phyloP scores from a whole-genome alignment of 2,329 filamentous ascomycete genomes.

The Xylaria sp. region DNA sequence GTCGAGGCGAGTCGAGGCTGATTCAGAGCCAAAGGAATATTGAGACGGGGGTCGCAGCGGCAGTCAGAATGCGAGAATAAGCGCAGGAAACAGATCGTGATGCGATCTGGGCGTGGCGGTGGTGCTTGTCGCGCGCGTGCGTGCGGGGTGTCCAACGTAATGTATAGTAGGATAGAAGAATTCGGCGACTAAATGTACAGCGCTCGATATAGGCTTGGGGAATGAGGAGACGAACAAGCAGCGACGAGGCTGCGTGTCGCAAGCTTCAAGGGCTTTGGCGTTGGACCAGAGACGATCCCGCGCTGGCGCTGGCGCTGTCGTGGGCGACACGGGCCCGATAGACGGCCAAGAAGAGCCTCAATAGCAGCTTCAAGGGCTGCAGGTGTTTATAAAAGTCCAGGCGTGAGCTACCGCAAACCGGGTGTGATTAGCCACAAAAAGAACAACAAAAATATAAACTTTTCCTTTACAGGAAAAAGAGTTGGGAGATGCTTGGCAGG shows the following conservation, averaged over 20 bases:
- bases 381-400: not conserved
- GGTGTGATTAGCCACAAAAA: constrained; percentile 7
- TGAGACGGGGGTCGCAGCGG: constrained; percentile 25
- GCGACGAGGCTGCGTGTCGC: constrained; percentile 13
- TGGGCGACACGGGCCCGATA: constrained; percentile 23
- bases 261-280: not conserved
- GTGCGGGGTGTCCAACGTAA: constrained; percentile 29
- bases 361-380: not conserved
- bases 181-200: not conserved
- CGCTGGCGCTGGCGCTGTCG: constrained; percentile 10
- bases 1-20: not conserved
- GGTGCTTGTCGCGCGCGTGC: constrained; percentile 28
- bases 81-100: constrained; percentile 4
- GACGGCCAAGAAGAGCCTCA: constrained; percentile 8
- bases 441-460: constrained; percentile 16
- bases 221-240: constrained; percentile 12
- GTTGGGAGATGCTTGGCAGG: constrained; percentile 3
- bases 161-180: constrained; percentile 10
- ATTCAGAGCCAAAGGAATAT: constrained; percentile 11
- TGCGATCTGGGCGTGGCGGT: constrained; percentile 15
- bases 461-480: constrained; percentile 10
- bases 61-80: constrained; percentile 7
- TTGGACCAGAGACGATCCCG: not conserved
- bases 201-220: constrained; percentile 12
- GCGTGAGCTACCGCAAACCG: constrained; percentile 16